Percentiles rank a stretch among this genome's conserved stretches.
These are phyloP conservation scores for Ustilago nuda DNA, from an alignment of 1,284 basidiomycete species.

Conservation along the genomic window DNA sequence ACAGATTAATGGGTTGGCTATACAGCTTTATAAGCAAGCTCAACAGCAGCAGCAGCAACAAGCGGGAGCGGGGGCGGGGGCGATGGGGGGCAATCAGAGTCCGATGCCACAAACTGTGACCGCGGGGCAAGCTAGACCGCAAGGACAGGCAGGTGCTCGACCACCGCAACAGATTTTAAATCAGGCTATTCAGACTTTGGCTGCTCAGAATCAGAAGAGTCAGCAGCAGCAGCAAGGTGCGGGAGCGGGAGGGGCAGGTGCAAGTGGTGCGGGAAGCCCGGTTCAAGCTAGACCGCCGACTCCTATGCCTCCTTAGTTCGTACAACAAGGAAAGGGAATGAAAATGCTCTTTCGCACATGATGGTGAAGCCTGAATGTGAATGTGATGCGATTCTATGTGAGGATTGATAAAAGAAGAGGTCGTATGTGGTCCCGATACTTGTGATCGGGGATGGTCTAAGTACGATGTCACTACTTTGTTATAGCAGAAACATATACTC, in stretches of 20 bases:
- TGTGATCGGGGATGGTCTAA: too few relatives aligned
- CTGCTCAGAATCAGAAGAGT: conserved; percentile 40
- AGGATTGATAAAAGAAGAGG: too few relatives aligned
- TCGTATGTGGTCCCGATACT: too few relatives aligned
- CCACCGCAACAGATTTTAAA: conserved; percentile 44
- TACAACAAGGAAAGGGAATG: conserved; percentile 1
- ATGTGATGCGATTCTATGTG: background rate
- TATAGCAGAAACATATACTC: too few relatives aligned
- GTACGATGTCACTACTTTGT: too few relatives aligned
- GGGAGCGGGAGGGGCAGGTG: background rate
- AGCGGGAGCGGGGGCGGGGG: conserved; percentile 8
- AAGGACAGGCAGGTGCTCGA: conserved; percentile 1
- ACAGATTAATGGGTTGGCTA: conserved; percentile 60
- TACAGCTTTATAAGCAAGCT: conserved; percentile 63
- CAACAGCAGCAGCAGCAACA: conserved; percentile 38
- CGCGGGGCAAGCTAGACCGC: background rate
- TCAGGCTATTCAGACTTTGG: conserved; percentile 45
- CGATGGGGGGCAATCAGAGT: background rate
- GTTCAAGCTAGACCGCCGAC: conserved; percentile 15
- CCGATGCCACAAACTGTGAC: background rate
- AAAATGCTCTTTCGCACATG: background rate
- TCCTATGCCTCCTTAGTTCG: conserved; percentile 2
- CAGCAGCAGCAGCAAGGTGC: conserved; percentile 10
- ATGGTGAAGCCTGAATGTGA: background rate
- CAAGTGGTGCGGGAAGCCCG: background rate